Evolutionary conservation across 352 stramenopile species (phyloP).

Genomic region (Globisporangium solare): DNA sequence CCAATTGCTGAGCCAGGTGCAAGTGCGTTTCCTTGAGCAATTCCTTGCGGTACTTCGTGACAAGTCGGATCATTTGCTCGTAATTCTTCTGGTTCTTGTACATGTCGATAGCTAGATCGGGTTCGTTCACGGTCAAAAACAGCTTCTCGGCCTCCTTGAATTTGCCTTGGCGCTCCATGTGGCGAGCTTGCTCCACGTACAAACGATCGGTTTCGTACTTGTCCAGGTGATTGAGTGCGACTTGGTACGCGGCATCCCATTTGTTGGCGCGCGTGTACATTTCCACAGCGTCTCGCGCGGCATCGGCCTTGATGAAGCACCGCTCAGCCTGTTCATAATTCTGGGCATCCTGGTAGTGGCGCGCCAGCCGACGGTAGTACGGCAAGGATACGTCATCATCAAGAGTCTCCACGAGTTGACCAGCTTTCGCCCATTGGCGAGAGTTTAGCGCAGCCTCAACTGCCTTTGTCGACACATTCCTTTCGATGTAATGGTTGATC

Average conservation of each 20-base stretch:
- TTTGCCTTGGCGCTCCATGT: slow-evolving; percentile 87
- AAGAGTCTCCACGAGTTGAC: slow-evolving; percentile 89
- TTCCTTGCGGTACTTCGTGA: slow-evolving; percentile 91
- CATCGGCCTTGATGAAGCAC: slow-evolving; percentile 91
- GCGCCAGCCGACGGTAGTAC: slow-evolving; percentile 87
- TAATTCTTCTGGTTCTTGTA: slow-evolving; percentile 96
- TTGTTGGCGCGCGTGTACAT: slow-evolving; percentile 94
- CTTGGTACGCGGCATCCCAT: slow-evolving; percentile 92
- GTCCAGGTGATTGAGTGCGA: slow-evolving; percentile 90
- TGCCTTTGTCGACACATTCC: slow-evolving; percentile 88
- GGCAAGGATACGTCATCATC: slow-evolving; percentile 87
- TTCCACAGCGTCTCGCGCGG: slow-evolving; percentile 86
- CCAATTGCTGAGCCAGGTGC: slow-evolving; percentile 90
- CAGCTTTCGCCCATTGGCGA: slow-evolving; percentile 91
- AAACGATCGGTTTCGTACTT: slow-evolving; percentile 90
- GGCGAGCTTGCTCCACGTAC: slow-evolving; percentile 92
- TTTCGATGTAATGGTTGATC: slow-evolving; percentile 97
- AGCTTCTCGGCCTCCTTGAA: slow-evolving; percentile 93
- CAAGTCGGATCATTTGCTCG: slow-evolving; percentile 93
- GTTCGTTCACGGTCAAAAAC: slow-evolving; percentile 91
- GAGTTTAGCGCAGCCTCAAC: slow-evolving; percentile 91
- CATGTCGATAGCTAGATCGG: slow-evolving; percentile 94
- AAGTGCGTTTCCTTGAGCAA: slow-evolving; percentile 92
- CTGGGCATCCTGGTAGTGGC: slow-evolving; percentile 88
- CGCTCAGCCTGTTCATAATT: slow-evolving; percentile 86